phyloP scores from a whole-genome alignment of 108 stramenopile species.

The Conticribra guillardii region DNA sequence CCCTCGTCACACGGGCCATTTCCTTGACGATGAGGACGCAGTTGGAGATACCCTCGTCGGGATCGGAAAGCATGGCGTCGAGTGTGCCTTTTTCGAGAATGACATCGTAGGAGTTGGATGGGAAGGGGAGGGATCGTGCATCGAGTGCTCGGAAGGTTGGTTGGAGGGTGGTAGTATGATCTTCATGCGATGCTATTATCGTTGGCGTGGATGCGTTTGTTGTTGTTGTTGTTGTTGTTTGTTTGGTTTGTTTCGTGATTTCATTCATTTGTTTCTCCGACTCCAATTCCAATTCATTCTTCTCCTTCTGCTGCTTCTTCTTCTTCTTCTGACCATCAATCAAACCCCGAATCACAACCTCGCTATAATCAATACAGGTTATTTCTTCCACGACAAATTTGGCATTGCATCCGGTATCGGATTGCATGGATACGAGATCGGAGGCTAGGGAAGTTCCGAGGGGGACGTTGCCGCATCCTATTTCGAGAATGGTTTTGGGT shows the following conservation, averaged over 20 bases:
- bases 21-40: constrained; percentile 69
- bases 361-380: constrained; percentile 74
- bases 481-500: constrained; percentile 71
- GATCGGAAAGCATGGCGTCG: constrained; percentile 86
- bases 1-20: constrained; percentile 57
- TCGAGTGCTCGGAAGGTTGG: constrained; percentile 59
- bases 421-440: constrained; percentile 41
- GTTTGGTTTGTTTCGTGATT: too few species aligned
- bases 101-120: constrained; percentile 54
- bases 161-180: neutral
- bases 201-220: too few species aligned
- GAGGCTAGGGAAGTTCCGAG: constrained; percentile 56
- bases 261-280: neutral
- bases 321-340: constrained; percentile 35
- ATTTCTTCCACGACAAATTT: constrained; percentile 52
- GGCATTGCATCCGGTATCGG: constrained; percentile 18
- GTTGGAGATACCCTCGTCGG: constrained; percentile 48
- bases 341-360: constrained; percentile 61
- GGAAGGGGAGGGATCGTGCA: constrained; percentile 62
- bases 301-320: constrained; percentile 12
- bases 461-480: constrained; percentile 86
- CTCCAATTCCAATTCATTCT: constrained; percentile 6
- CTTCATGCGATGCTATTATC: too few species aligned
- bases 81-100: constrained; percentile 87
- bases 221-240: too few species aligned